phyloP scores from a whole-genome alignment of 2,329 filamentous ascomycete species.

The Aspergillus oerlinghausenensis region DNA sequence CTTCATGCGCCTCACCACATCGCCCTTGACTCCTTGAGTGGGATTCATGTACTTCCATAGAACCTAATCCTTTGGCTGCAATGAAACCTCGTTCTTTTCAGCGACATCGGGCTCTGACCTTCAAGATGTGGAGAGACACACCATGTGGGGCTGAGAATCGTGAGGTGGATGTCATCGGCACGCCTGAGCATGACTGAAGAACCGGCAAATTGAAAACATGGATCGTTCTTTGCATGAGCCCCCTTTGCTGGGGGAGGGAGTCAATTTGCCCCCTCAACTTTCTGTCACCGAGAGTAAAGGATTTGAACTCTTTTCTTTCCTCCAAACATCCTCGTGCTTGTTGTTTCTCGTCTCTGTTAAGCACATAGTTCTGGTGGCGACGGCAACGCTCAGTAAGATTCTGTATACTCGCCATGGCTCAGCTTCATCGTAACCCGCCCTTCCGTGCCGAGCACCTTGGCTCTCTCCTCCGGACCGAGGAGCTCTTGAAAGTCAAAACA shows the following conservation, averaged over 20 bases:
- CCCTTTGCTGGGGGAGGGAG: not conserved
- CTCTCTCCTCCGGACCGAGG: slow-evolving; percentile 62
- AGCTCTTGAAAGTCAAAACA: slow-evolving; percentile 57
- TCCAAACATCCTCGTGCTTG: not conserved
- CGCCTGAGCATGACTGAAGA: not conserved
- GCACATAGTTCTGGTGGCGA: too few relatives aligned
- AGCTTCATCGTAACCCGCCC: slow-evolving; percentile 47
- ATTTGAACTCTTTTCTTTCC: not conserved
- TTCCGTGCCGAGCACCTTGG: slow-evolving; percentile 71
- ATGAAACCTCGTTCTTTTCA: not conserved
- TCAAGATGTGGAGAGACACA: slow-evolving; percentile 3
- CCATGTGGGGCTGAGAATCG: slow-evolving; percentile 2
- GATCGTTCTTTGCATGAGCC: not conserved
- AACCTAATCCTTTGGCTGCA: not conserved
- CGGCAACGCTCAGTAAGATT: not conserved
- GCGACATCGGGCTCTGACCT: not conserved
- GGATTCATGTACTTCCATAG: not conserved
- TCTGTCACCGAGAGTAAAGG: not conserved
- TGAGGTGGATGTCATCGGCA: slow-evolving; percentile 3
- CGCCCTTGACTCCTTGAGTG: too few relatives aligned
- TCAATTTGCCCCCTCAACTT: not conserved
- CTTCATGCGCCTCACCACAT: not conserved
- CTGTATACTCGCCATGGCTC: slow-evolving; percentile 22
- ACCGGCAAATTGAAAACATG: not conserved
- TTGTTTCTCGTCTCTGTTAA: not conserved